These are phyloP conservation scores for Xylaria acuta DNA, from an alignment of 495 filamentous ascomycete species.

Conservation along the genomic window DNA sequence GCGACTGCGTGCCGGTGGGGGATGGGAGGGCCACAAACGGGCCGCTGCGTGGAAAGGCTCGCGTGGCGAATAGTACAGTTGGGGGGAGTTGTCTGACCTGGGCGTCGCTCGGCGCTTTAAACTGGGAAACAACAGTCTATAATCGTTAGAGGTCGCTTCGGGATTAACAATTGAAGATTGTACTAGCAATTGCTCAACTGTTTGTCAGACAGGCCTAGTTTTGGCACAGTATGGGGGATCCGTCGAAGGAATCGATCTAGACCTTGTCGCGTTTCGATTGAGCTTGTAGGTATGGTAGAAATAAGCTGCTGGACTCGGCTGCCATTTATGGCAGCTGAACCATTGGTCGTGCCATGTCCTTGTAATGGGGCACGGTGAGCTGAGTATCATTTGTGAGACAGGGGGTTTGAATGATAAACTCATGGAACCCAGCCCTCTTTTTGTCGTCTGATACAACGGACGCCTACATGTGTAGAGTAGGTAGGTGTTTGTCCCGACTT, in stretches of 20 bases:
- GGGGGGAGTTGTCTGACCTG: background rate
- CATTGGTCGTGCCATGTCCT: background rate
- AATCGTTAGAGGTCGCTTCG: background rate
- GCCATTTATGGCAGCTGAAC: background rate
- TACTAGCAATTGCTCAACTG: background rate
- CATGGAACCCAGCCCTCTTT: background rate
- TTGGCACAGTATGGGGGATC: background rate
- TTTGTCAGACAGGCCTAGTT: background rate
- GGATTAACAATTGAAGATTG: background rate
- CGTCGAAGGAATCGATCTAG: background rate
- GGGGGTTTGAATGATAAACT: conserved; percentile 1
- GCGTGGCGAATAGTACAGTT: background rate
- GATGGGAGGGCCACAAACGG: background rate
- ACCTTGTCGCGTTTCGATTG: background rate
- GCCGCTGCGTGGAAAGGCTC: no score
- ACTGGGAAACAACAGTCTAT: background rate
- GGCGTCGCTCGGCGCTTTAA: background rate
- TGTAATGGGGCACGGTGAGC: background rate
- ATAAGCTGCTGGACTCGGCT: background rate
- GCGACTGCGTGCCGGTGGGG: background rate
- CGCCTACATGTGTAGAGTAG: background rate
- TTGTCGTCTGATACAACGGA: background rate
- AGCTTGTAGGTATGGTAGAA: background rate
- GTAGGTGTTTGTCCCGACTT: background rate
- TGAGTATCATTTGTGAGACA: background rate